A percentile compares a stretch with the other conserved stretches of the same genome.
Evolutionary conservation across 2,329 filamentous ascomycete genomes (phyloP).

Genomic region (Fusarium sp.): DNA sequence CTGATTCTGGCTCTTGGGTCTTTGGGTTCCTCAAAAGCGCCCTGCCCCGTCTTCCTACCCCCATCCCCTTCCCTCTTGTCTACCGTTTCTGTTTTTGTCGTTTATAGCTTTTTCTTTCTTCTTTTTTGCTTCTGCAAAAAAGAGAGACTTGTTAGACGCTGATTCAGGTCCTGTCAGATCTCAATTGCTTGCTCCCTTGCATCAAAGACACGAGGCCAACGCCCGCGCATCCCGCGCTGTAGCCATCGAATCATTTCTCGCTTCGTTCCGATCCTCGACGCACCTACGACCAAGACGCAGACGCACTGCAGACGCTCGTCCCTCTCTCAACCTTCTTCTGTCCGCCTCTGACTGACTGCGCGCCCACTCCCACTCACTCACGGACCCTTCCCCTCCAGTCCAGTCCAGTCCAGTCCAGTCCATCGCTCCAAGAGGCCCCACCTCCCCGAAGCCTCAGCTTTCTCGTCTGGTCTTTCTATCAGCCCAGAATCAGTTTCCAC

Average conservation of each 20-base stretch:
- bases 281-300: constrained; percentile 12
- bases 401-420: constrained; percentile 17
- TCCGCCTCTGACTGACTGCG: constrained; percentile 9
- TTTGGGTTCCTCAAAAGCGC: constrained; percentile 41
- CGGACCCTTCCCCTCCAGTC: constrained; percentile 40
- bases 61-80: constrained; percentile 37
- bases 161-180: constrained; percentile 21
- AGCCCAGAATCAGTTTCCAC: constrained; percentile 31
- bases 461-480: constrained; percentile 38
- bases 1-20: background rate
- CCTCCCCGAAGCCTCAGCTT: constrained; percentile 33
- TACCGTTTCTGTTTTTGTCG: constrained; percentile 22
- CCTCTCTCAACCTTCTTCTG: constrained; percentile 31
- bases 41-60: constrained; percentile 37
- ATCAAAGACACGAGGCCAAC: constrained; percentile 29
- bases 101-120: constrained; percentile 8
- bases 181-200: constrained; percentile 35
- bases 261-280: constrained; percentile 39
- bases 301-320: constrained; percentile 39
- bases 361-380: constrained; percentile 12
- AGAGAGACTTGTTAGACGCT: constrained; percentile 11
- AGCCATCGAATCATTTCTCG: constrained; percentile 34
- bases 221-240: constrained; percentile 28
- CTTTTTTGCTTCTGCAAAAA: constrained; percentile 16
- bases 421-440: constrained; percentile 30